These are phyloP conservation scores for Aspergillus panamensis DNA, from an alignment of 495 filamentous ascomycete genomes.

Conservation along the genomic window DNA sequence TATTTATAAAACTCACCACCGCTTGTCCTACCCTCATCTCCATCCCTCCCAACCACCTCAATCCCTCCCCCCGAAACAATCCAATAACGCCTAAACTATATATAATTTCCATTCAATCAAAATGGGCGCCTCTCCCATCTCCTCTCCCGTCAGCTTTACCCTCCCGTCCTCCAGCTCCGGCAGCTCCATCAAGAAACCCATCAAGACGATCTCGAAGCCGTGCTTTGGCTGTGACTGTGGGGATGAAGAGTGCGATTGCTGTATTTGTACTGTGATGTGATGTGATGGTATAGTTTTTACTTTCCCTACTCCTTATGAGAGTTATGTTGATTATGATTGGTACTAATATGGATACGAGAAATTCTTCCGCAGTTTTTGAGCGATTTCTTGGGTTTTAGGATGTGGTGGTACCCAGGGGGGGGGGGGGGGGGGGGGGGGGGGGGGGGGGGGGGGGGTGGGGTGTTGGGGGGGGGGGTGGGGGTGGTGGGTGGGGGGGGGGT, in stretches of 20 bases:
- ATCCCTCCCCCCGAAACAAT: neutral
- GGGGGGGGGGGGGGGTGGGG: no score
- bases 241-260: conserved; percentile 44
- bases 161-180: conserved; percentile 35
- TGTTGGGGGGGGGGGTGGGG: no score
- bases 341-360: neutral
- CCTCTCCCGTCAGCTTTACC: conserved; percentile 28
- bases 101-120: no score
- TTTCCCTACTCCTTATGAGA: neutral
- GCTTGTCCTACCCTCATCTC: no score
- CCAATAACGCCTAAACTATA: neutral
- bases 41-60: neutral
- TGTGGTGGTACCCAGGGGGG: no score
- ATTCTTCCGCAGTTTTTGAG: neutral
- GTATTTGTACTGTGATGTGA: conserved; percentile 47
- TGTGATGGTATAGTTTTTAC: conserved; percentile 28
- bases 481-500: no score
- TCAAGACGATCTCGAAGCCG: conserved; percentile 43
- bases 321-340: neutral
- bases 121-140: conserved; percentile 21
- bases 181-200: conserved; percentile 38
- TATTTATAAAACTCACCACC: no score
- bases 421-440: no score
- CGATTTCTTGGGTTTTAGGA: no score
- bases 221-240: conserved; percentile 47